Base-by-base conservation (phyloP, 129 eudicot species). In the Flaveria sonorensis region DNA sequence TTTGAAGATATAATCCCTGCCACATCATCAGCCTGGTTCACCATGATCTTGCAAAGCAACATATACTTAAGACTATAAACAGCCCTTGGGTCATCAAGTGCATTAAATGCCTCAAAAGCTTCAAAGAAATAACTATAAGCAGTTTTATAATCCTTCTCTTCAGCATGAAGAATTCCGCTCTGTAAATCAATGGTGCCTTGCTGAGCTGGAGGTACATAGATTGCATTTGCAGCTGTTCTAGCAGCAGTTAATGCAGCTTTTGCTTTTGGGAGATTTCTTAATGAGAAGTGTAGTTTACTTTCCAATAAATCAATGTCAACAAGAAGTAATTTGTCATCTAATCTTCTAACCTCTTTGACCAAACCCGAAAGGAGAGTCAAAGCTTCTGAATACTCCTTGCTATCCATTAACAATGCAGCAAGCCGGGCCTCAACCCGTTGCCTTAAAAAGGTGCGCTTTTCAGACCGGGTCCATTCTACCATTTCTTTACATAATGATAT, bases 161-260 rank as follows among this genome's bases (percentile, higher is more conserved):
- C 92, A 30, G 92, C 92, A 79, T 87, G 89, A 18, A 87, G 89
- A 60, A 87, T 85, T 40, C 92, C 89, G 30, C 89, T 87, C 43
- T 87, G 89, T 59, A 87, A 82, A 81, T 87, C 92, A 23, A 87
- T 85, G 20, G 85, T 82, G 11, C 92, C 92, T 74, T 87, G 89
- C 62, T 87, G 92, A 69, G 89, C 89, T 40, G 92, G 92, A 48
- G 92, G 92, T 46, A 87, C 96, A 42, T 90, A 90, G 45, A 90
- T 87, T 7, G 92, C 96, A 76, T 90, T 90, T 39, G 92, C 96
- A 36, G 92, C 92, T n/a, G 96, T 90, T 79, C 96, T 82, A 30
- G 92, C 92, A 14, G 92, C 92, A 16, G 92, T 90, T 4, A 90
- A 84, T 39, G 92, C 86, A 64, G 92, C 92, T 79, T 88, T 88